Conservation (phyloP, 768 basidiomycete genomes). For the Podaxis sp. region DNA sequence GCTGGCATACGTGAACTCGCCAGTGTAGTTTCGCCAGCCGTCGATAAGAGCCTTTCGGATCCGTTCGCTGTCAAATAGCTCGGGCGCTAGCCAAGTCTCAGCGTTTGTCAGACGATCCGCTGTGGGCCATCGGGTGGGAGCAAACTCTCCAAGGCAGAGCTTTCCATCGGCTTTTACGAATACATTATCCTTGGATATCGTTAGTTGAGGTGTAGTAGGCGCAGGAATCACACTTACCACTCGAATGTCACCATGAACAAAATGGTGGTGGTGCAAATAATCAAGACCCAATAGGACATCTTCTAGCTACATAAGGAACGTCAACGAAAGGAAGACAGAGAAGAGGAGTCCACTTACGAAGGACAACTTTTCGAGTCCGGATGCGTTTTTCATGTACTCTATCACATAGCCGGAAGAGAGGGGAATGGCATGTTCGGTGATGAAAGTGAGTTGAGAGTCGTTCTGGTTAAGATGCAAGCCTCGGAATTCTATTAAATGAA, state of each 20-base stretch:
- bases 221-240: constrained; percentile 9
- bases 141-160: constrained; percentile 19
- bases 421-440: background rate
- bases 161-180: constrained; percentile 17
- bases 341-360: background rate
- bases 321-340: background rate
- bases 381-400: background rate
- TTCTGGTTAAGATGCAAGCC: background rate
- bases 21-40: constrained; percentile 20
- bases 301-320: background rate
- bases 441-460: background rate
- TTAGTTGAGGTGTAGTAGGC: background rate
- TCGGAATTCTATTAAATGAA: background rate
- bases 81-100: constrained; percentile 19
- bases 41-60: constrained; percentile 17
- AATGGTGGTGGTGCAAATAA: constrained; percentile 16
- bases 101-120: constrained; percentile 10
- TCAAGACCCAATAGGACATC: constrained; percentile 19
- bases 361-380: background rate
- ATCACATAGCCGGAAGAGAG: background rate
- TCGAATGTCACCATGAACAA: constrained; percentile 18
- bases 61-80: constrained; percentile 14
- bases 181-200: constrained; percentile 15
- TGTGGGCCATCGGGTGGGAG: constrained; percentile 15
- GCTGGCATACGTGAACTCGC: constrained; percentile 20